Evolutionary conservation across 192 early-diverging fungal genomes (phyloP).

Genomic region (Neocallimastix lanati): DNA sequence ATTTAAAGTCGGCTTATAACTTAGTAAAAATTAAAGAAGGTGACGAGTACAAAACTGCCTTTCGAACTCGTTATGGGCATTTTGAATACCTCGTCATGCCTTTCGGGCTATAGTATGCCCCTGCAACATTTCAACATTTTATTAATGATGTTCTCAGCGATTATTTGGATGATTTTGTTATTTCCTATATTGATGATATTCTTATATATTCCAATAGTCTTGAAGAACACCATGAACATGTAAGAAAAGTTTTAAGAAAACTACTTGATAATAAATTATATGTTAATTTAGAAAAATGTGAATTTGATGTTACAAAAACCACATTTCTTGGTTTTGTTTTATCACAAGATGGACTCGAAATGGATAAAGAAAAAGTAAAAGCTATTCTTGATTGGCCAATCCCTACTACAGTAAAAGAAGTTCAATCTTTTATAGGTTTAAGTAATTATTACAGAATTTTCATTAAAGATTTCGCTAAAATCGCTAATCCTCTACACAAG

Average conservation of each 20-base stretch:
- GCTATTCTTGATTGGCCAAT: constrained; percentile 8
- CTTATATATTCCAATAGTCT: constrained; percentile 4
- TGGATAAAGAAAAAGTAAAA: constrained; percentile 11
- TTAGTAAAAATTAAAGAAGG: neutral
- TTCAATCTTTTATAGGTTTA: constrained; percentile 9
- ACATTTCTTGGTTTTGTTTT: constrained; percentile 11
- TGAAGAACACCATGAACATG: constrained; percentile 4
- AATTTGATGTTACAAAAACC: constrained; percentile 1
- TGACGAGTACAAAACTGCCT: constrained; percentile 11
- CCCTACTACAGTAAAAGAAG: constrained; percentile 2
- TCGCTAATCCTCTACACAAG: constrained; percentile 6
- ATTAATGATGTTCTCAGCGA: constrained; percentile 16
- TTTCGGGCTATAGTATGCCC: constrained; percentile 15
- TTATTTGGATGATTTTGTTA: no score
- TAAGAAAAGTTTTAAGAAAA: constrained; percentile 9
- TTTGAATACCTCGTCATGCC: constrained; percentile 16
- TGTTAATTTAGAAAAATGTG: constrained; percentile 18
- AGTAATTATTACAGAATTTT: constrained; percentile 14
- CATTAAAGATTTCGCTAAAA: constrained; percentile 5
- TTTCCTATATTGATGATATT: constrained; percentile 3
- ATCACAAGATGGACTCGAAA: constrained; percentile 10
- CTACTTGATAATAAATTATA: constrained; percentile 8
- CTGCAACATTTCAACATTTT: constrained; percentile 15
- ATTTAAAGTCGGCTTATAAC: neutral
- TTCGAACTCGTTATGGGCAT: constrained; percentile 8